These are phyloP conservation scores for Exophiala calicioides DNA, from an alignment of 2,329 filamentous ascomycete genomes.

Conservation along the genomic window DNA sequence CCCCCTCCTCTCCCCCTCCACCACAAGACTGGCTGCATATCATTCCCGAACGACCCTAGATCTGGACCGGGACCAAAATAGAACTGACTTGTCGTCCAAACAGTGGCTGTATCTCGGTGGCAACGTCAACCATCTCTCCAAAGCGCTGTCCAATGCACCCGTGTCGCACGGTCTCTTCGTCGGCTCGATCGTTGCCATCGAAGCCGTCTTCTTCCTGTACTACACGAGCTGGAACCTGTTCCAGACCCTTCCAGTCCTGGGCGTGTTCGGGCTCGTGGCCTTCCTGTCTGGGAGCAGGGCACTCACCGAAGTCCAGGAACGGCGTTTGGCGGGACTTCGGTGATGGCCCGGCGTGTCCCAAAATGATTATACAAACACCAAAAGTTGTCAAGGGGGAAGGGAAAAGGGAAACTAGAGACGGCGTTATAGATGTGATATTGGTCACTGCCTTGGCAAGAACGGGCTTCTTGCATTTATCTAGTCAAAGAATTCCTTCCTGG, in stretches of 20 bases:
- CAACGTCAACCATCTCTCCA: slow-evolving; percentile 75
- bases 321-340: slow-evolving; percentile 72
- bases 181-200: slow-evolving; percentile 81
- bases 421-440: neutral
- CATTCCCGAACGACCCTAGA: neutral
- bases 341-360: no score
- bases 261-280: slow-evolving; percentile 66
- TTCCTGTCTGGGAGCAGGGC: slow-evolving; percentile 89
- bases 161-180: slow-evolving; percentile 83
- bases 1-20: slow-evolving; percentile 15
- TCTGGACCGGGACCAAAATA: neutral
- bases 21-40: no score
- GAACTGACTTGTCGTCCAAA: slow-evolving; percentile 31
- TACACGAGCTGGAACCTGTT: slow-evolving; percentile 91
- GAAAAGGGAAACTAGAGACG: neutral
- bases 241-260: slow-evolving; percentile 75
- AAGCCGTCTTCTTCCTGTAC: slow-evolving; percentile 92
- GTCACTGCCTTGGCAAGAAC: no score
- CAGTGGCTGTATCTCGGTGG: slow-evolving; percentile 81
- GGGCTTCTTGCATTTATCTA: no score
- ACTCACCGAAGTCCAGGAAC: slow-evolving; percentile 86
- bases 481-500: no score
- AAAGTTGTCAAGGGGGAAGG: neutral
- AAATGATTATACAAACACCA: neutral
- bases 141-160: slow-evolving; percentile 74